Percentiles rank a stretch among this genome's conserved stretches.
phyloP scores from a whole-genome alignment of 2,329 filamentous ascomycete species.

The Ciborinia camelliae region DNA sequence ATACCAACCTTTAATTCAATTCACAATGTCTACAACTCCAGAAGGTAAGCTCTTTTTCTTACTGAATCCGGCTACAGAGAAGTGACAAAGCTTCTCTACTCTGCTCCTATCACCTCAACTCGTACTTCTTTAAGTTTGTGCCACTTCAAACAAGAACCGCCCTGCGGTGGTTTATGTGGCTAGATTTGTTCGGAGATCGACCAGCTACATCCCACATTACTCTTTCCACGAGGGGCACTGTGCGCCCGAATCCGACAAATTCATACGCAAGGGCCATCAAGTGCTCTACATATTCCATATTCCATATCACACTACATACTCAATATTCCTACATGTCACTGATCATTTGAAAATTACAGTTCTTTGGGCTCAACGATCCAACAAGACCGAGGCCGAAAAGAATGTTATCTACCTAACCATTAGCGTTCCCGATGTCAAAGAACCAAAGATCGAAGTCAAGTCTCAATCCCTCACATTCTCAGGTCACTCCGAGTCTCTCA shows the following conservation, averaged over 20 bases:
- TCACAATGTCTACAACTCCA: conserved; percentile 32
- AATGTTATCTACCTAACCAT: conserved; percentile 96
- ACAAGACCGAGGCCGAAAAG: conserved; percentile 70
- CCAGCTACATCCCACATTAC: background rate
- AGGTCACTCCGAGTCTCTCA: conserved; percentile 78
- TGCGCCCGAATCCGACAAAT: conserved; percentile 8
- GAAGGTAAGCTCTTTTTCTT: conserved; percentile 33
- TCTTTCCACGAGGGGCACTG: conserved; percentile 15
- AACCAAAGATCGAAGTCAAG: conserved; percentile 80
- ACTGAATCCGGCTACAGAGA: background rate
- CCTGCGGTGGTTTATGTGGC: background rate
- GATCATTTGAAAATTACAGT: conserved; percentile 52
- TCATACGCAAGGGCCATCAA: conserved; percentile 6
- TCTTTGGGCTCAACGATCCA: conserved; percentile 97
- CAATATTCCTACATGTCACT: background rate
- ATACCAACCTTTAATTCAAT: background rate
- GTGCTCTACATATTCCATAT: background rate
- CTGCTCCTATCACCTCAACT: background rate
- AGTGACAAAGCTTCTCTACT: background rate
- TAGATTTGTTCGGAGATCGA: background rate
- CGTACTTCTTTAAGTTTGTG: background rate
- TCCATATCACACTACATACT: background rate
- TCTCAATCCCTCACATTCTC: conserved; percentile 74
- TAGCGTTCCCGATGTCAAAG: conserved; percentile 78
- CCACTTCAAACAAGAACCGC: background rate